Percentiles rank a stretch among this genome's conserved stretches.
These are phyloP conservation scores for Boletus sensibilis DNA, from an alignment of 768 basidiomycete species.

Conservation along the genomic window DNA sequence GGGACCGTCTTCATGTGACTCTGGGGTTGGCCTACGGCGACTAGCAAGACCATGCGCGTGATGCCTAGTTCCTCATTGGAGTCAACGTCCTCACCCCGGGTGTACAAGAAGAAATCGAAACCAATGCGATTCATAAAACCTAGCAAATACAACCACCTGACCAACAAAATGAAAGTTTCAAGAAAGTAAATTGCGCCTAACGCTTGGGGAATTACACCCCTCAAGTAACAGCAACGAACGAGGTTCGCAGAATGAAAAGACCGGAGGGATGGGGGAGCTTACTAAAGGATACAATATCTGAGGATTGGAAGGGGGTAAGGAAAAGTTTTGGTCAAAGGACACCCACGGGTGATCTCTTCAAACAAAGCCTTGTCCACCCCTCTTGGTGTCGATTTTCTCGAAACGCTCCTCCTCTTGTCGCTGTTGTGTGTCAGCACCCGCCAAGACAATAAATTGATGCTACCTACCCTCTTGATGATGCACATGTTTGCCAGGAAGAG, in stretches of 20 bases:
- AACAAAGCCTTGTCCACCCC: slow-evolving; percentile 84
- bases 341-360: slow-evolving; percentile 34
- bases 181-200: slow-evolving; percentile 1
- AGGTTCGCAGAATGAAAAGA: not conserved
- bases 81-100: not conserved
- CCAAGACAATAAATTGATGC: not conserved
- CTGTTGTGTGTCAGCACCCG: slow-evolving; percentile 38
- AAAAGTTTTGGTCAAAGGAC: not conserved
- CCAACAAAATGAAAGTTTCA: not conserved
- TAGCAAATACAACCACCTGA: slow-evolving; percentile 1
- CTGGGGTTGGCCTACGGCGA: not conserved
- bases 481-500: slow-evolving; percentile 81
- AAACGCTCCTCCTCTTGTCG: slow-evolving; percentile 81
- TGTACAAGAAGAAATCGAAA: not conserved
- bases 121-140: not conserved
- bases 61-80: not conserved
- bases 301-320: not conserved
- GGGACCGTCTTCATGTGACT: not conserved
- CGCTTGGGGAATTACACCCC: not conserved
- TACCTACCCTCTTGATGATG: slow-evolving; percentile 72
- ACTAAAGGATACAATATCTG: not conserved
- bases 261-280: not conserved
- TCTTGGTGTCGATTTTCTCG: slow-evolving; percentile 86
- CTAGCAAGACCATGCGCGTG: not conserved
- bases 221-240: not conserved